A percentile compares a stretch with the other conserved stretches of the same genome.
phyloP scores from a whole-genome alignment of 2,329 filamentous ascomycete species.

The Epichloe aotearoae region DNA sequence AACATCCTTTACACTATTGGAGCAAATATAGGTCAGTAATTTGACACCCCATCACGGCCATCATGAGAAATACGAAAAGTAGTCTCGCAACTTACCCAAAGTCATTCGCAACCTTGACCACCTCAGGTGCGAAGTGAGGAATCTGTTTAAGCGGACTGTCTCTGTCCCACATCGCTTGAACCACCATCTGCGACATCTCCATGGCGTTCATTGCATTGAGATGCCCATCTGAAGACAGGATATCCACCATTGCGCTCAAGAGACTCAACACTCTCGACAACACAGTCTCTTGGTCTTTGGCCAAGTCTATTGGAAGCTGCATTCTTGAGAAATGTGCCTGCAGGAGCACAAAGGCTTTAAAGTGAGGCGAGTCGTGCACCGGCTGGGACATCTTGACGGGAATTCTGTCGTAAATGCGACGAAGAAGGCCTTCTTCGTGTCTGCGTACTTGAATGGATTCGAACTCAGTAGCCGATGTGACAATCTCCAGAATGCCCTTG shows the following conservation, averaged over 20 bases:
- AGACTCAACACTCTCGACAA: conserved; percentile 75
- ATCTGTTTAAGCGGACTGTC: conserved; percentile 97
- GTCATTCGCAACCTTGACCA: conserved; percentile 69
- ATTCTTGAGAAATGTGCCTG: conserved; percentile 97
- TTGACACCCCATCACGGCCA: neutral
- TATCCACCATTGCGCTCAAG: conserved; percentile 84
- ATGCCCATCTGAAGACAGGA: conserved; percentile 88
- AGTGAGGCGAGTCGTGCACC: conserved; percentile 85
- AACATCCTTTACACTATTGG: conserved; percentile 68
- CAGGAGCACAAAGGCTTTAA: conserved; percentile 94
- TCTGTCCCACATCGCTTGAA: conserved; percentile 98
- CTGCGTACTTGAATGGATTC: conserved; percentile 88
- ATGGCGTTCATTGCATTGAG: conserved; percentile 97
- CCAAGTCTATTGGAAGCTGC: conserved; percentile 89
- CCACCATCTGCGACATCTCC: conserved; percentile 99
- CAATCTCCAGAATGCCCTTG: conserved; percentile 92
- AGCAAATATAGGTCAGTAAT: conserved; percentile 17
- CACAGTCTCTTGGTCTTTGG: conserved; percentile 88
- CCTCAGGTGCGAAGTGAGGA: conserved; percentile 77
- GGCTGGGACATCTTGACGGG: conserved; percentile 90
- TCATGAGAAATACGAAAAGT: neutral
- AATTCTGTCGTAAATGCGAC: conserved; percentile 84
- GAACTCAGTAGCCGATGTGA: conserved; percentile 93
- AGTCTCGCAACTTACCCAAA: conserved; percentile 45
- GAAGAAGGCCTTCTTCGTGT: conserved; percentile 77